Evolutionary conservation across 306 rosid species (phyloP).

Genomic region (Alnus rubra): DNA sequence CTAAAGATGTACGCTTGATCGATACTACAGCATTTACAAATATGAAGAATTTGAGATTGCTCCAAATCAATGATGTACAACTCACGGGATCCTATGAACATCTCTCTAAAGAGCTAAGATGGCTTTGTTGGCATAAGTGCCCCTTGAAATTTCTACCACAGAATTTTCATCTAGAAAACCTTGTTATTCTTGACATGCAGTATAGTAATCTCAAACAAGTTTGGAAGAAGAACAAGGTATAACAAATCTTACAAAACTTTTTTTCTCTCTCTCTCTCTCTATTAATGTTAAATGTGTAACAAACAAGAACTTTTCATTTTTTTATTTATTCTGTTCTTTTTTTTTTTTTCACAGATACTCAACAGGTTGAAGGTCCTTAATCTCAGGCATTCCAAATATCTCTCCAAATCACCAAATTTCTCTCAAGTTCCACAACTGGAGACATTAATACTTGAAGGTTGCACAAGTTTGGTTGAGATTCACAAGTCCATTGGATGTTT

Average conservation of each 20-base stretch:
- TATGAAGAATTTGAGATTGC: no score
- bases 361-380: not conserved
- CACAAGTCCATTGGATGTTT: not conserved
- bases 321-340: not conserved
- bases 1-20: no score
- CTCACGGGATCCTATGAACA: no score
- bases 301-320: not conserved
- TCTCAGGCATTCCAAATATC: not conserved
- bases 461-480: not conserved
- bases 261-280: no score
- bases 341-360: not conserved
- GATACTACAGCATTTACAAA: no score
- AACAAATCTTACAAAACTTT: not conserved
- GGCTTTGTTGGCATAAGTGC: no score
- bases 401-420: not conserved
- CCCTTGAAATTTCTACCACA: no score
- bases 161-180: no score
- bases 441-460: not conserved
- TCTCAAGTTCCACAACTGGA: not conserved
- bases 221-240: not conserved
- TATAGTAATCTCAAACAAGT: not conserved
- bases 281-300: not conserved
- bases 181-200: no score
- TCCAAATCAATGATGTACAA: no score
- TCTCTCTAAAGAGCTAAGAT: no score